Base-by-base conservation (phyloP, 345 rosid species). In the Bruguiera gymnorhiza region DNA sequence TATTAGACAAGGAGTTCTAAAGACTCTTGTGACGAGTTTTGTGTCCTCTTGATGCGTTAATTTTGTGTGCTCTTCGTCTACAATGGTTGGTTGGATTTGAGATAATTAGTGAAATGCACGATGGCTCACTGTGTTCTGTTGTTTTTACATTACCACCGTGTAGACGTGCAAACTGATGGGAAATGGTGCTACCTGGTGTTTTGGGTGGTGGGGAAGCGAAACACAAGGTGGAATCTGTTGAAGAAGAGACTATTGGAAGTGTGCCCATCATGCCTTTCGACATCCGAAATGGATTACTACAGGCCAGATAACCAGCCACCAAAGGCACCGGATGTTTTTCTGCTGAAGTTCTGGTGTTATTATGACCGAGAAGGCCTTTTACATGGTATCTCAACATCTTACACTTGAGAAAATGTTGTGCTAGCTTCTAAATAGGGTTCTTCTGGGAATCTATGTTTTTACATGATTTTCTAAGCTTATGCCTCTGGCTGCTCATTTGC, bases 131-230 rank as follows among this genome's bases (percentile, higher is more conserved):
- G 67, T 29, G 59, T 32, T 62, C 37, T 37, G 20, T 54, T 52
- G 8, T 62, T n/a, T 19, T 31, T 39, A 24, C 52, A 50, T 75
- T 60, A 66, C 8, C 57, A 55, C 69, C 21, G 37, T 75, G 58
- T 55, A 89, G 94, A 89, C 83, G 21, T 79, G 46, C 80, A 86
- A 32, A 89, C 89, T 18, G 94, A 88, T 78, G 88, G 94, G 21
- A 86, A 88, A 72, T 85, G 94, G 91, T 83, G 89, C 83, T 88
- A 85, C 72, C 0, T 85, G 73, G 82, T 86, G 71, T 78, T 86
- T 58, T 86, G 94, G 94, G 89, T 86, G 78, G 77, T 63, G 70
- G 94, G 89, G 24, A 80, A 83, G 62, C 67, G 76, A 31, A 71
- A 65, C 54, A 82, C 89, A 46, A 78, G 84, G 72, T 89, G 91